A percentile compares a stretch with the other conserved stretches of the same genome.
Evolutionary conservation across 495 filamentous ascomycete genomes (phyloP).

Genomic region (Penicillium ucsense): DNA sequence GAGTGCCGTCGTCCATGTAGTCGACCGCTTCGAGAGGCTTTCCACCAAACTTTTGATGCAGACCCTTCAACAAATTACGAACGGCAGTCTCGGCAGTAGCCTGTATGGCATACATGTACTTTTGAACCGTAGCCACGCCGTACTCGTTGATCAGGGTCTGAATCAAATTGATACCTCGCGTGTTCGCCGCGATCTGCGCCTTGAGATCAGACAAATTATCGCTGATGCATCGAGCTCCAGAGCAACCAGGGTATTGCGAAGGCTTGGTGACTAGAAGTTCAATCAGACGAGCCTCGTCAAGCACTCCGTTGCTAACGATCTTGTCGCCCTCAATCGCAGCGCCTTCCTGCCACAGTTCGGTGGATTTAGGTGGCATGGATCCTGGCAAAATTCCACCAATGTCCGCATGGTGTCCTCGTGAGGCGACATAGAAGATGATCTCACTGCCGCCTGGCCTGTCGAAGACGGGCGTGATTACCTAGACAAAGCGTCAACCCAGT

Average conservation of each 20-base stretch:
- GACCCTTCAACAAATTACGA: slow-evolving; percentile 69
- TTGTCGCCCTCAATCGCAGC: slow-evolving; percentile 92
- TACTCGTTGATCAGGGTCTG: slow-evolving; percentile 79
- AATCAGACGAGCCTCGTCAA: slow-evolving; percentile 79
- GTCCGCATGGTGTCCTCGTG: slow-evolving; percentile 90
- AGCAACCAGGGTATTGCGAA: slow-evolving; percentile 76
- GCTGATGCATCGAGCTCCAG: slow-evolving; percentile 77
- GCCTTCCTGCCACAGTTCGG: slow-evolving; percentile 89
- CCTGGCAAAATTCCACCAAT: slow-evolving; percentile 94
- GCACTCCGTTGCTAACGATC: slow-evolving; percentile 79
- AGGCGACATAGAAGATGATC: slow-evolving; percentile 95
- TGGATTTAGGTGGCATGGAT: slow-evolving; percentile 92
- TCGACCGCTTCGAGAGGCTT: slow-evolving; percentile 75
- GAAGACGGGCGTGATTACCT: slow-evolving; percentile 79
- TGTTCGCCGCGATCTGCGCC: slow-evolving; percentile 91
- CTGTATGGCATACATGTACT: slow-evolving; percentile 94
- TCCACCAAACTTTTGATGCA: slow-evolving; percentile 68
- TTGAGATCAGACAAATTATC: slow-evolving; percentile 96
- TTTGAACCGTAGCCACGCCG: slow-evolving; percentile 80
- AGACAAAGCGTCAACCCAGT: not conserved
- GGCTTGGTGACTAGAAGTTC: slow-evolving; percentile 79
- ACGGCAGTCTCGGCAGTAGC: slow-evolving; percentile 84
- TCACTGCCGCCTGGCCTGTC: slow-evolving; percentile 53
- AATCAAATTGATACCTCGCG: slow-evolving; percentile 90
- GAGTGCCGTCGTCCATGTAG: slow-evolving; percentile 95